phyloP scores from a whole-genome alignment of 257 asterid species.

The Salvia splendens region DNA sequence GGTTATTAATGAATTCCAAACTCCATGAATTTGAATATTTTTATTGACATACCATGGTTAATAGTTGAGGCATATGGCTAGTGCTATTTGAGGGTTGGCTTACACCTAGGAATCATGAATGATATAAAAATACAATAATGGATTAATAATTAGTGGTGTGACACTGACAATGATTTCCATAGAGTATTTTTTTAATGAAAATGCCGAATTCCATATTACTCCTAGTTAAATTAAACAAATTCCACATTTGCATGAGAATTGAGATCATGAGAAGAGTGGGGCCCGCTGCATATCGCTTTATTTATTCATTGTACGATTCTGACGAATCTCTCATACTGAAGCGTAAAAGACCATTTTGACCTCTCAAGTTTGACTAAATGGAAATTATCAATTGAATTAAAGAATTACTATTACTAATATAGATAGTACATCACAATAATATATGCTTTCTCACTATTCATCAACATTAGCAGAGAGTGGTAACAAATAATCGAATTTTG shows the following conservation, averaged over 20 bases:
- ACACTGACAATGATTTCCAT: conserved; percentile 35
- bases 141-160: conserved; percentile 1
- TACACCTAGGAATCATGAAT: conserved; percentile 19
- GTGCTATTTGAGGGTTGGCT: conserved; percentile 20
- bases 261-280: no score
- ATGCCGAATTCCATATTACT: no score
- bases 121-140: background rate
- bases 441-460: no score
- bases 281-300: background rate
- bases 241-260: background rate
- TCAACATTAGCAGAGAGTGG: no score
- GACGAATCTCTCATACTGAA: no score
- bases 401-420: no score
- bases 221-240: no score
- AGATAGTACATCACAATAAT: no score
- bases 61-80: background rate
- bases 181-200: background rate
- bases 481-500: no score
- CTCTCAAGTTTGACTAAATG: background rate
- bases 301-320: background rate
- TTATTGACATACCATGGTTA: background rate
- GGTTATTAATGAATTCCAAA: no score
- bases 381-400: no score
- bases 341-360: background rate
- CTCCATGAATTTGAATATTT: background rate